phyloP scores from a whole-genome alignment of 129 eudicot species.

The Silybum marianum region DNA sequence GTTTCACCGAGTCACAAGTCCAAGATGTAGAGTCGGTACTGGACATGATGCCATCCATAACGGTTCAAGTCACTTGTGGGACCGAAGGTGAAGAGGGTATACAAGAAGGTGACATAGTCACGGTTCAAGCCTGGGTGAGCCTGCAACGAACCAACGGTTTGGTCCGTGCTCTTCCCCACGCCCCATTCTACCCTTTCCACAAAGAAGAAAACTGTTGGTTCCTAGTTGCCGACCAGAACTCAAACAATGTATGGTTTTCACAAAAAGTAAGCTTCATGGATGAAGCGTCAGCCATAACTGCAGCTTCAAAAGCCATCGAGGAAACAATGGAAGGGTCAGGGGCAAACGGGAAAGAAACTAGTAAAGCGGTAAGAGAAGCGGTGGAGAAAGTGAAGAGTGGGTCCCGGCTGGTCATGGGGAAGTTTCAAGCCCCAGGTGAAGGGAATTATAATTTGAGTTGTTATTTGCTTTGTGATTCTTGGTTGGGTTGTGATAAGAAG shows the following conservation, averaged over 20 bases:
- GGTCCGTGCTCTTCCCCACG: conserved; percentile 79
- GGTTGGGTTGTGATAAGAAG: conserved; percentile 85
- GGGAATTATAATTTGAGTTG: conserved; percentile 74
- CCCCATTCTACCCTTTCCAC: conserved; percentile 84
- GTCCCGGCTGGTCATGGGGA: conserved; percentile 76
- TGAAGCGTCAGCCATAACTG: conserved; percentile 64
- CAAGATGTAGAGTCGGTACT: conserved; percentile 84
- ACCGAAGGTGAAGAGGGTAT: conserved; percentile 98
- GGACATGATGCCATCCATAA: conserved; percentile 70
- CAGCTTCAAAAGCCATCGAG: conserved; percentile 73
- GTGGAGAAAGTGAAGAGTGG: conserved; percentile 75
- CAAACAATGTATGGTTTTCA: conserved; percentile 81
- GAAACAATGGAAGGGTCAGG: conserved; percentile 82
- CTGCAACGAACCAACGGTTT: conserved; percentile 71
- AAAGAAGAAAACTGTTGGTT: conserved; percentile 89
- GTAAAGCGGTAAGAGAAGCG: conserved; percentile 61
- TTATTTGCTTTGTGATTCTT: conserved; percentile 77
- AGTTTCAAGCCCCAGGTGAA: conserved; percentile 79
- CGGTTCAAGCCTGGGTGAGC: conserved; percentile 81
- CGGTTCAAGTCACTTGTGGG: conserved; percentile 73
- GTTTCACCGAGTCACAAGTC: conserved; percentile 55
- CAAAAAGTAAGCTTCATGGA: conserved; percentile 84
- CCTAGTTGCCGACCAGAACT: conserved; percentile 72
- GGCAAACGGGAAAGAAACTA: conserved; percentile 53
- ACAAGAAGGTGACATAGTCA: conserved; percentile 91